phyloP scores from a whole-genome alignment of 2,329 filamentous ascomycete genomes.

The Teratosphaeria pseudoeucalypti region DNA sequence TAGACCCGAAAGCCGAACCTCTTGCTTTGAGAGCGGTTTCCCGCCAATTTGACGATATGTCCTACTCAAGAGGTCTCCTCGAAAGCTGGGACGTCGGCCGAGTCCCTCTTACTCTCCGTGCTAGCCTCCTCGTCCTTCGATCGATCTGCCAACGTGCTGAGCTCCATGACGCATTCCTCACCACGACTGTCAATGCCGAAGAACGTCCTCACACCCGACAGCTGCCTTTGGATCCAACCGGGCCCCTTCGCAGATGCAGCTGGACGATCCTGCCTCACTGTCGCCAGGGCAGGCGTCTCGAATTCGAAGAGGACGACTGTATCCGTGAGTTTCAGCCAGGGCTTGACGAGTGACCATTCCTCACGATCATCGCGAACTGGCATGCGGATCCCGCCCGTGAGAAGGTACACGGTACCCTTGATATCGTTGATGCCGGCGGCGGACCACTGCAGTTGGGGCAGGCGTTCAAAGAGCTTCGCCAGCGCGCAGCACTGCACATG shows the following conservation, averaged over 20 bases:
- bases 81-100: not conserved
- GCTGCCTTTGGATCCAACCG: not conserved
- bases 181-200: not conserved
- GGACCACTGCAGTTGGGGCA: not conserved
- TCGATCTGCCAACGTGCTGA: not conserved
- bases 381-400: not conserved
- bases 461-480: not conserved
- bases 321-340: not conserved
- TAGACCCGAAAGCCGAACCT: no score
- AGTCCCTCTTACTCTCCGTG: not conserved
- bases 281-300: not conserved
- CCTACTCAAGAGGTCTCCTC: not conserved
- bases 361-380: not conserved
- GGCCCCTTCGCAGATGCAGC: not conserved
- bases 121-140: not conserved
- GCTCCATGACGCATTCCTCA: not conserved
- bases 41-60: not conserved
- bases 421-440: not conserved
- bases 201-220: not conserved
- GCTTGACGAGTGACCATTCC: not conserved
- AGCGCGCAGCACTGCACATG: not conserved
- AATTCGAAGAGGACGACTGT: not conserved
- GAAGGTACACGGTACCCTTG: not conserved
- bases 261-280: not conserved
- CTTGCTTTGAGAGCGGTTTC: no score